Conservation (phyloP, 179 eudicot genomes). For the Beta corolliflora region DNA sequence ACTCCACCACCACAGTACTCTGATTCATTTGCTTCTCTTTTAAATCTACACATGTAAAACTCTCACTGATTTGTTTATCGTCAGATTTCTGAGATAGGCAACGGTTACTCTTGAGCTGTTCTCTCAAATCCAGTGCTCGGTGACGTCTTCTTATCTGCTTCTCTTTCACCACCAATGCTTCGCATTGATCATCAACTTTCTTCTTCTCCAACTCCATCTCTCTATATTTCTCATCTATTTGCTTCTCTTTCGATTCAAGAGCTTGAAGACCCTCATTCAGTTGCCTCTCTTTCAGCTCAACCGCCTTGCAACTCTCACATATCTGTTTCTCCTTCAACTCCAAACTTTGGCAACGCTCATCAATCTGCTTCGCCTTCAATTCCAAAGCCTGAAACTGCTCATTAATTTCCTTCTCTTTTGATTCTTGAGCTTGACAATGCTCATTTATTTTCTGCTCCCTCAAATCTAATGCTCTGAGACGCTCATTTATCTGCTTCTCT, state of each 20-base stretch:
- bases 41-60: background rate
- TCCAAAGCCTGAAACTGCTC: background rate
- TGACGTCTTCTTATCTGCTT: background rate
- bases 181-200: background rate
- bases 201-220: background rate
- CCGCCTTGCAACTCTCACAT: background rate
- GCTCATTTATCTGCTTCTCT: slow-evolving; percentile 8
- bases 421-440: background rate
- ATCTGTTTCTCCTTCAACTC: slow-evolving; percentile 14
- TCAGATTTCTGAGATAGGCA: background rate
- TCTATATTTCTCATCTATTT: background rate
- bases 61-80: background rate
- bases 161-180: slow-evolving; percentile 3
- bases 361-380: background rate
- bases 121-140: slow-evolving; percentile 23
- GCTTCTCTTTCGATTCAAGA: background rate
- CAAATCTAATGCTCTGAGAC: slow-evolving; percentile 10
- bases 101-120: background rate
- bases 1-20: background rate
- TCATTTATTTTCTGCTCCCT: slow-evolving; percentile 20
- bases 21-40: background rate
- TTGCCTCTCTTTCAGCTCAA: slow-evolving; percentile 9
- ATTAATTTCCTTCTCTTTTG: slow-evolving; percentile 4
- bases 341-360: slow-evolving; percentile 3
- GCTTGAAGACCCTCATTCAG: background rate